These are phyloP conservation scores for Mollisiaceae sp. DNA, from an alignment of 2,329 filamentous ascomycete species.

Conservation along the genomic window DNA sequence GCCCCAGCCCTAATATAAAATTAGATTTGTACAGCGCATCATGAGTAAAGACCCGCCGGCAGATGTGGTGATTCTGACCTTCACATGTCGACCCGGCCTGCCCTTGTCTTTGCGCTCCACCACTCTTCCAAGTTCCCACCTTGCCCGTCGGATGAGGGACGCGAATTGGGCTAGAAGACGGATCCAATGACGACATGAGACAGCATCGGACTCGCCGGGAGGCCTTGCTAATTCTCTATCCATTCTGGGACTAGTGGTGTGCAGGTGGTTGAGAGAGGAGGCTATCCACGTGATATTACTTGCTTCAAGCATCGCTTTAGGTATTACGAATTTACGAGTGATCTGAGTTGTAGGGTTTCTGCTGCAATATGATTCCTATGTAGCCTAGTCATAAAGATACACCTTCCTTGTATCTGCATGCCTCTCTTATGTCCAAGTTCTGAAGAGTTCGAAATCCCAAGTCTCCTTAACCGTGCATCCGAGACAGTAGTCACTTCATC, in stretches of 20 bases:
- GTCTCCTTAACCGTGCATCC: neutral
- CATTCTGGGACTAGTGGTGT: neutral
- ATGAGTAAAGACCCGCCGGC: slow-evolving; percentile 22
- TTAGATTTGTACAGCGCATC: slow-evolving; percentile 40
- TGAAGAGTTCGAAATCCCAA: slow-evolving; percentile 11
- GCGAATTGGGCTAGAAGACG: neutral
- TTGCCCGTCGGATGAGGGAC: neutral
- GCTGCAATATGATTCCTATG: slow-evolving; percentile 7
- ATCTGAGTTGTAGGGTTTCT: neutral
- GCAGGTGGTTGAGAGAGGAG: neutral
- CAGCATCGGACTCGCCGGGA: slow-evolving; percentile 17
- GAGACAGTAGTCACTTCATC: neutral
- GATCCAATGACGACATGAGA: slow-evolving; percentile 10
- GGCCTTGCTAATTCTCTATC: neutral
- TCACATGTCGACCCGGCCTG: neutral
- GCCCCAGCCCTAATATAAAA: slow-evolving; percentile 29
- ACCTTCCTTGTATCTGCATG: slow-evolving; percentile 2
- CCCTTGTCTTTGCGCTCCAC: neutral
- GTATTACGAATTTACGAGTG: neutral
- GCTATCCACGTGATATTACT: neutral
- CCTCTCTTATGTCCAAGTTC: slow-evolving; percentile 5
- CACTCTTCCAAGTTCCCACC: neutral
- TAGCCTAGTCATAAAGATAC: slow-evolving; percentile 6
- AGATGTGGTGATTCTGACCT: slow-evolving; percentile 6
- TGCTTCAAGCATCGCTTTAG: too few relatives aligned